Evolutionary conservation across 1,284 basidiomycete genomes (phyloP).

Genomic region (Ceratobasidium sp.): DNA sequence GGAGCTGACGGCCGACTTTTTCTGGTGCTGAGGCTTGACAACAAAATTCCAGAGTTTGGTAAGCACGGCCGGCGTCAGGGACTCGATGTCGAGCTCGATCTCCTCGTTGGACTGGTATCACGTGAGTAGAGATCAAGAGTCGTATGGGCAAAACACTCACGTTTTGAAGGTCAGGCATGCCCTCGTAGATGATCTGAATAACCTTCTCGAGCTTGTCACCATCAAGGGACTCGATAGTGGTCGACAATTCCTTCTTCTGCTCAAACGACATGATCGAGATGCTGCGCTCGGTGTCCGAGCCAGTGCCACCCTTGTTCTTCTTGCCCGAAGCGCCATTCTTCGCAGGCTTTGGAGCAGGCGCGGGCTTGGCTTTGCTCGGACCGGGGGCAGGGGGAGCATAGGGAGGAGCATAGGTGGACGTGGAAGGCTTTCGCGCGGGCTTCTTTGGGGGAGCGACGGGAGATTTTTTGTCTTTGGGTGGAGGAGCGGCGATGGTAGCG

Average conservation of each 20-base stretch:
- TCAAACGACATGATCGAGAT: constrained; percentile 75
- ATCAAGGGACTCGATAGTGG: constrained; percentile 86
- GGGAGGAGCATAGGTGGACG: constrained; percentile 23
- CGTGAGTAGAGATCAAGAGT: constrained; percentile 42
- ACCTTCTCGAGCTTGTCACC: constrained; percentile 84
- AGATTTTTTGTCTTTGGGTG: constrained; percentile 69
- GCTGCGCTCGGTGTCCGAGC: constrained; percentile 19
- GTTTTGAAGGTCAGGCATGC: constrained; percentile 87
- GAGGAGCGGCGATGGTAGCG: constrained; percentile 70
- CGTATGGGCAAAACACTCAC: constrained; percentile 66
- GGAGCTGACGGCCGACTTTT: constrained; percentile 43
- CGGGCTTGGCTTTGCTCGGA: constrained; percentile 28
- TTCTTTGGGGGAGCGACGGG: constrained; percentile 63
- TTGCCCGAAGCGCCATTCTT: constrained; percentile 15
- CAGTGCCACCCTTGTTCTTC: constrained; percentile 53
- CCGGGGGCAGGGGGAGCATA: constrained; percentile 30
- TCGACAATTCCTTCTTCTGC: constrained; percentile 96
- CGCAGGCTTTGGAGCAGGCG: constrained; percentile 23
- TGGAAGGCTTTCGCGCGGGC: constrained; percentile 52
- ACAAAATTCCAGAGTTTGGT: constrained; percentile 95
- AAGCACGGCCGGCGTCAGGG: constrained; percentile 83
- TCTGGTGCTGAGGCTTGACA: constrained; percentile 69
- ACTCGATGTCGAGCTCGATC: constrained; percentile 96
- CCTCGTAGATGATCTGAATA: constrained; percentile 91
- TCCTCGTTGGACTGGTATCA: constrained; percentile 84